Evolutionary conservation across 768 basidiomycete species (phyloP), one percentile per base, ranked within the genome.

Genomic region (Xerocomellus dryophilus): DNA sequence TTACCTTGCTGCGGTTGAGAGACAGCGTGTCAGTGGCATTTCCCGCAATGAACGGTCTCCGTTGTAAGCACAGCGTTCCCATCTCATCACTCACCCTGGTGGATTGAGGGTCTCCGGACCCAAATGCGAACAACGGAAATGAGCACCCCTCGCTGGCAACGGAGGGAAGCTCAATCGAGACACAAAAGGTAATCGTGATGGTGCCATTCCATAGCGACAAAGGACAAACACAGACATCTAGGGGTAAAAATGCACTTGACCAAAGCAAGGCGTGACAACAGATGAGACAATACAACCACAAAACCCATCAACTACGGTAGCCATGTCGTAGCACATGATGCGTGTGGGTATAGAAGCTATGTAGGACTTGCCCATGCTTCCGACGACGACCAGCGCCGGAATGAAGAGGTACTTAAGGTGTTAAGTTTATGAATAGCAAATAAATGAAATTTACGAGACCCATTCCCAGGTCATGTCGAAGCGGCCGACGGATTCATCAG

Each of bases 391-490:
- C 58, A 45, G 63, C 60, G 54, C 29, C 48, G 31, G 46, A 38
- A 38, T 42, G 21, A 21, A 47, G 43, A 41, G 35, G 17, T 23
- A 42, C 20, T 57, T 51, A 56, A 51, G n/a, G 44, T 34, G 48
- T 59, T 50, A 56, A 57, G 17, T 25, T 53, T 51, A 64, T 51
- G 64, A 65, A 69, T 69, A 71, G 29, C 31, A 47, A 62, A 60
- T 67, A 67, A 67, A 50, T 56, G 54, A 52, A 27, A 11, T 38
- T n/a, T 25, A 46, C 2, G 2, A 17, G 31, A 57, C 18, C 77
- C 78, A 85, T 17, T 38, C 23, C 85, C 88, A 89, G 8, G 57
- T 63, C 27, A 88, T 66, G 44, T 61, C 65, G 57, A 90, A 65
- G 56, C 85, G 83, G 12, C 88, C 88, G 10, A 77, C 23, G 4